Conservation (phyloP, 192 early-diverging fungal genomes). For the Mortierella antarctica region DNA sequence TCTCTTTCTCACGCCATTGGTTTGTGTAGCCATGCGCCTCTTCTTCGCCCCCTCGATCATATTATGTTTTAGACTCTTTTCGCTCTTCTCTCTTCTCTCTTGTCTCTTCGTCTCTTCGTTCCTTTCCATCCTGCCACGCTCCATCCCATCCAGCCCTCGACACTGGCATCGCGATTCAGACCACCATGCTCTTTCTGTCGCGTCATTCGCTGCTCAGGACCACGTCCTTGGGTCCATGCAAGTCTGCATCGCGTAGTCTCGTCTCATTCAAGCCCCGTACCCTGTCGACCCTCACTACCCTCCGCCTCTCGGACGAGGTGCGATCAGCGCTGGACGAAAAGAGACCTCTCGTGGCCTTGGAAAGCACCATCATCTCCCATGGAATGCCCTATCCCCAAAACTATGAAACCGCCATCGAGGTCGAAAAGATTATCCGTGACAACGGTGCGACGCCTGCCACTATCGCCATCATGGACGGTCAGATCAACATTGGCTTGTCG, state of each 20-base stretch:
- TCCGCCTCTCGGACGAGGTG: conserved; percentile 58
- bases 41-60: no score
- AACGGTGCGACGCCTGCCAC: conserved; percentile 88
- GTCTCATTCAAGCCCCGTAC: neutral
- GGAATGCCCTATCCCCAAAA: conserved; percentile 97
- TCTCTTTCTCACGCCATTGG: no score
- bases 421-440: conserved; percentile 80
- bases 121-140: neutral
- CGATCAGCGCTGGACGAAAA: conserved; percentile 65
- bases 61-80: neutral
- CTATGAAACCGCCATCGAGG: conserved; percentile 81
- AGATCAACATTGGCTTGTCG: conserved; percentile 83
- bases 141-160: neutral
- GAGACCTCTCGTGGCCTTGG: conserved; percentile 88
- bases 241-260: no score
- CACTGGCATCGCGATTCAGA: no score
- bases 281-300: conserved; percentile 10
- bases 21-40: no score
- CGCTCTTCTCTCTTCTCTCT: no score
- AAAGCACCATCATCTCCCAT: conserved; percentile 97
- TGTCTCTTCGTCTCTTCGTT: neutral
- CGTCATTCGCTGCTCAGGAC: neutral
- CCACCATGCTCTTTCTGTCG: no score
- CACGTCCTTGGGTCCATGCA: neutral
- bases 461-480: conserved; percentile 89